Conservation (phyloP, 106 monocot genomes). For the Xerophyta viscosa region DNA sequence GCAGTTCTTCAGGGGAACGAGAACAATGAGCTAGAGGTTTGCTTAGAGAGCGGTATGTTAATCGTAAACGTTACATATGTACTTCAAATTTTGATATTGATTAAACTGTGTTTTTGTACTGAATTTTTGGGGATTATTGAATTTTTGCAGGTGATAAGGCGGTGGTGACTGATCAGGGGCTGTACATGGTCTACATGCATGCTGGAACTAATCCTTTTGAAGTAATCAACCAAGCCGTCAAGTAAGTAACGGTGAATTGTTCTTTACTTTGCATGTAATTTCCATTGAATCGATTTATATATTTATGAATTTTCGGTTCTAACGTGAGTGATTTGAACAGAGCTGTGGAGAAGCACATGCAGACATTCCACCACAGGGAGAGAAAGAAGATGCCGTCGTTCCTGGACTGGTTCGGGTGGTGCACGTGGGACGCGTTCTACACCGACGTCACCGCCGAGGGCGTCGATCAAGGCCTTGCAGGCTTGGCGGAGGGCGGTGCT, state of each 20-base stretch:
- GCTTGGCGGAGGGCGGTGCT: conserved; percentile 61
- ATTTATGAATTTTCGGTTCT: not conserved
- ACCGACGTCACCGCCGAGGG: conserved; percentile 86
- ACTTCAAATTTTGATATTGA: not conserved
- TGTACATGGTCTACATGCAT: conserved; percentile 54
- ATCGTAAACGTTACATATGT: not conserved
- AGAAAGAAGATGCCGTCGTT: conserved; percentile 74
- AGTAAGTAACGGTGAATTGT: conserved; percentile 22
- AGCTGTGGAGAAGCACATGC: conserved; percentile 64
- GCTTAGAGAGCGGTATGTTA: conserved; percentile 65
- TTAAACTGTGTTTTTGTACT: not conserved
- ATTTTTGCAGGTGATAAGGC: conserved; percentile 44
- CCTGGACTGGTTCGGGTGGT: conserved; percentile 87
- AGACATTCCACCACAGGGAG: conserved; percentile 66
- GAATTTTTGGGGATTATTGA: not conserved
- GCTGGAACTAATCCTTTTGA: conserved; percentile 67
- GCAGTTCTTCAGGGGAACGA: conserved; percentile 68
- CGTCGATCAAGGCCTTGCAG: conserved; percentile 50
- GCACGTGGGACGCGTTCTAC: conserved; percentile 93
- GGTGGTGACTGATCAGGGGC: conserved; percentile 39
- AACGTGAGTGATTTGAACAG: conserved; percentile 28
- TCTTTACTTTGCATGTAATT: not conserved
- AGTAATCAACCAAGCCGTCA: conserved; percentile 64
- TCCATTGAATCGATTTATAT: not conserved
- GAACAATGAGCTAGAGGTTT: conserved; percentile 50